Evolutionary conservation across 2,329 filamentous ascomycete genomes (phyloP).

Genomic region (Pleomassaria siparia): DNA sequence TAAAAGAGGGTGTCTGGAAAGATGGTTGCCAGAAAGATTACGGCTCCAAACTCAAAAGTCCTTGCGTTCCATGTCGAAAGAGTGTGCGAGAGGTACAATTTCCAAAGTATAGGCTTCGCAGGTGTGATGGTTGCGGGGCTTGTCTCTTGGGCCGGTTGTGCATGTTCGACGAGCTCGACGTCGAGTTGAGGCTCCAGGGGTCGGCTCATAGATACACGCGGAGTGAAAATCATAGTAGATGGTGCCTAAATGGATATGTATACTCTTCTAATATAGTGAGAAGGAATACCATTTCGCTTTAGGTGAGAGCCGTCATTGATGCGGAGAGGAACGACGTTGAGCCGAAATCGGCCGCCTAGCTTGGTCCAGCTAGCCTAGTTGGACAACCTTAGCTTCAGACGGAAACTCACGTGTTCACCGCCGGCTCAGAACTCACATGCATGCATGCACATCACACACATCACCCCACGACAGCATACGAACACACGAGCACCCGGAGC

Average conservation of each 20-base stretch:
- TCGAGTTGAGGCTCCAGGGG: background rate
- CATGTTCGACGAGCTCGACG: background rate
- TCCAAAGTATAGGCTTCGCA: slow-evolving; percentile 25
- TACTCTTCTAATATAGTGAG: background rate
- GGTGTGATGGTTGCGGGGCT: background rate
- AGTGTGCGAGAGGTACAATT: slow-evolving; percentile 50
- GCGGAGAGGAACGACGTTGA: background rate
- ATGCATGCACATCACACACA: no score
- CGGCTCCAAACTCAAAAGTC: slow-evolving; percentile 53
- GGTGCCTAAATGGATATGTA: background rate
- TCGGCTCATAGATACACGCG: background rate
- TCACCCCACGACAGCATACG: background rate
- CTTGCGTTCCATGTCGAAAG: slow-evolving; percentile 54
- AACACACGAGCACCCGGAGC: background rate
- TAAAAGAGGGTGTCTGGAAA: slow-evolving; percentile 62
- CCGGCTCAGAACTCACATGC: background rate
- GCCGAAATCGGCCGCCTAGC: background rate
- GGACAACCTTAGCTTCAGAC: background rate
- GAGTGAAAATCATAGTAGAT: background rate
- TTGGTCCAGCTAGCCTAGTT: background rate
- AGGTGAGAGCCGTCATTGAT: background rate
- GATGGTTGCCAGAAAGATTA: slow-evolving; percentile 50
- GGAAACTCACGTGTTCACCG: background rate
- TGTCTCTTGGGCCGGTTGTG: background rate
- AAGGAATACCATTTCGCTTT: background rate